Percentiles rank a stretch among this genome's conserved stretches.
Conservation (phyloP, 306 rosid genomes). For the Hippophae tibetana region DNA sequence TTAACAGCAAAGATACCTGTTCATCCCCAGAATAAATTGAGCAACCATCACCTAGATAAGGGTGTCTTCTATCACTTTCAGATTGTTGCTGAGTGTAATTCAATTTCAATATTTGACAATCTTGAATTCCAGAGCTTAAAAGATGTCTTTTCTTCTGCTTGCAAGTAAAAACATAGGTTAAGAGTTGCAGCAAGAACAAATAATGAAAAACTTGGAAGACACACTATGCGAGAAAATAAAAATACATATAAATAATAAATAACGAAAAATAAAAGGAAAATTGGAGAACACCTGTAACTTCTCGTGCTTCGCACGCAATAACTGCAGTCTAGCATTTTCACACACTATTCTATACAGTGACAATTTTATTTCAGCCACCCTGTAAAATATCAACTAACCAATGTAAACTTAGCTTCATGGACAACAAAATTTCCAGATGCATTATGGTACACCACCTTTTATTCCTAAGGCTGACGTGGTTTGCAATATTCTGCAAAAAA, state of each 20-base stretch:
- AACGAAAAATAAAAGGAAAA: not conserved
- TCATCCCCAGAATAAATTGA: slow-evolving; percentile 29
- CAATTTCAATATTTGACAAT: slow-evolving; percentile 48
- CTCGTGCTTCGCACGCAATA: slow-evolving; percentile 49
- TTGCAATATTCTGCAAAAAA: slow-evolving; percentile 33
- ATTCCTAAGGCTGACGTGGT: slow-evolving; percentile 24
- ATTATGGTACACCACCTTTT: slow-evolving; percentile 49
- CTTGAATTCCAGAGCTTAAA: slow-evolving; percentile 52
- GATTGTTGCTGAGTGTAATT: slow-evolving; percentile 22
- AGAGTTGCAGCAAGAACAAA: slow-evolving; percentile 14
- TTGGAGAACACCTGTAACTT: slow-evolving; percentile 43
- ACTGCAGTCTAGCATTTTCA: slow-evolving; percentile 59
- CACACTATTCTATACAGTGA: slow-evolving; percentile 42
- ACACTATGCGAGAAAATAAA: too few species aligned
- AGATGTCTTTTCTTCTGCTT: slow-evolving; percentile 48
- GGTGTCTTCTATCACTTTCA: slow-evolving; percentile 23
- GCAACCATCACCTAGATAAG: slow-evolving; percentile 19
- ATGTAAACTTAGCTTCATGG: slow-evolving; percentile 14
- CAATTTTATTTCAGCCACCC: slow-evolving; percentile 49
- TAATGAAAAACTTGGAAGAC: slow-evolving; percentile 14
- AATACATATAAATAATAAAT: too few species aligned
- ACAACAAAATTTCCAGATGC: slow-evolving; percentile 2
- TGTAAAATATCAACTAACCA: slow-evolving; percentile 29
- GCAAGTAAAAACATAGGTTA: slow-evolving; percentile 21
- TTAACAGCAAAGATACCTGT: slow-evolving; percentile 32